Base-by-base conservation (phyloP, 176 grass and related monocot genomes). In the Oryza punctata region DNA sequence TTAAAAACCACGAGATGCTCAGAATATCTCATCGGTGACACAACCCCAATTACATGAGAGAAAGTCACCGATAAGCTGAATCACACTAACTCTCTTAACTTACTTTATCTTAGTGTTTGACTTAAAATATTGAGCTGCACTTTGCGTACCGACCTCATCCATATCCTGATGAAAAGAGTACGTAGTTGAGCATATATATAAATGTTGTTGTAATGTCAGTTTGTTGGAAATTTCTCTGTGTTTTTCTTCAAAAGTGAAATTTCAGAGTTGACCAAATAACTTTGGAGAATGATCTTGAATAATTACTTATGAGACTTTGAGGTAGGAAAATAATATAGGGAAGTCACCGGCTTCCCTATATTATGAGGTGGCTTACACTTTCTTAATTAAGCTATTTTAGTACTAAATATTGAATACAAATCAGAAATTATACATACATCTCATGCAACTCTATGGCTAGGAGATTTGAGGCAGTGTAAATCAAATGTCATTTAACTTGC, bases 81-180 rank as follows among this genome's bases (percentile, higher is more conserved):
- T 28, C 32, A 61, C 18, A 61, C 57, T 61, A 61, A 60, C 76
- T 28, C 63, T 11, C 71, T 50, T 50, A 81, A 64, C 65, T 65
- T 78, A 43, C 57, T 85, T 85, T 79, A 75, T 46, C 50, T 21
- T 65, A 14, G n/a, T n/a, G 77, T 81, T 89, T 71, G 71, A 26
- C 77, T 50, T 70, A 50, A 77, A 64, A 30, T 85, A 89, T 76
- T 85, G 50, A 16, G 3, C 76, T 19, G 5, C 75, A 32, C 67
- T 78, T 79, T 47, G 68, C 81, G 33, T 67, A 78, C 75, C 44
- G 35, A 68, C 82, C 28, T 80, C 70, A 61, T 50, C 76, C 49
- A 44, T 81, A 78, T 45, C 73, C 66, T 28, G 12, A 26, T 37
- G n/a, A 28, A 37, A 66, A 1, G 33, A 66, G 19, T 63, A 35